Evolutionary conservation across 257 asterid species (phyloP).

Genomic region (Plantago major): DNA sequence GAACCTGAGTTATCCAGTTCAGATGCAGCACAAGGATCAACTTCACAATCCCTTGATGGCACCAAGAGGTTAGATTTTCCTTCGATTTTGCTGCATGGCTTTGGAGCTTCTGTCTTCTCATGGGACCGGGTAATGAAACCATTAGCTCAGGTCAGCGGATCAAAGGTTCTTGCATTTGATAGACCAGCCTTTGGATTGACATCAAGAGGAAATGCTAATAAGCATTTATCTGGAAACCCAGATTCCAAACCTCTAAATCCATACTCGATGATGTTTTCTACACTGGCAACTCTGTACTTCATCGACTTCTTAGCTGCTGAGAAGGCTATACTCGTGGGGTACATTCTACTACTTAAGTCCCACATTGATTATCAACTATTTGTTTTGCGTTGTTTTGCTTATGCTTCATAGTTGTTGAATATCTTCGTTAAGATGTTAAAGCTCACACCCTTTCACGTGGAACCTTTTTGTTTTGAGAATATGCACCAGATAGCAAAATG

Average conservation of each 20-base stretch:
- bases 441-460: too few species aligned
- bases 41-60: conserved; percentile 25
- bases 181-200: conserved; percentile 98
- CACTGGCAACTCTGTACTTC: conserved; percentile 67
- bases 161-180: conserved; percentile 89
- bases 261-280: conserved; percentile 68
- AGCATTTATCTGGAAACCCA: conserved; percentile 31
- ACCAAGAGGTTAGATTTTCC: conserved; percentile 44
- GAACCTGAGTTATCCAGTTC: conserved; percentile 37
- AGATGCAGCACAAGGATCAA: conserved; percentile 25
- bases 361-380: background rate
- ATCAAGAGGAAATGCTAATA: conserved; percentile 44
- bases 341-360: too few species aligned
- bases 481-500: too few species aligned
- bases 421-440: too few species aligned
- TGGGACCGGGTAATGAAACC: conserved; percentile 84
- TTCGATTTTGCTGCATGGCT: conserved; percentile 85
- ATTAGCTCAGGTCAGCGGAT: conserved; percentile 44
- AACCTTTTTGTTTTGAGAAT: too few species aligned
- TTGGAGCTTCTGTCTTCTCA: conserved; percentile 88
- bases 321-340: conserved; percentile 90
- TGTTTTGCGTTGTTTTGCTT: background rate
- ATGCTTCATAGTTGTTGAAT: background rate
- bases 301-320: conserved; percentile 65
- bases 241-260: conserved; percentile 66